Base-by-base conservation (phyloP, 129 eudicot species). In the Smallanthus sonchifolius region DNA sequence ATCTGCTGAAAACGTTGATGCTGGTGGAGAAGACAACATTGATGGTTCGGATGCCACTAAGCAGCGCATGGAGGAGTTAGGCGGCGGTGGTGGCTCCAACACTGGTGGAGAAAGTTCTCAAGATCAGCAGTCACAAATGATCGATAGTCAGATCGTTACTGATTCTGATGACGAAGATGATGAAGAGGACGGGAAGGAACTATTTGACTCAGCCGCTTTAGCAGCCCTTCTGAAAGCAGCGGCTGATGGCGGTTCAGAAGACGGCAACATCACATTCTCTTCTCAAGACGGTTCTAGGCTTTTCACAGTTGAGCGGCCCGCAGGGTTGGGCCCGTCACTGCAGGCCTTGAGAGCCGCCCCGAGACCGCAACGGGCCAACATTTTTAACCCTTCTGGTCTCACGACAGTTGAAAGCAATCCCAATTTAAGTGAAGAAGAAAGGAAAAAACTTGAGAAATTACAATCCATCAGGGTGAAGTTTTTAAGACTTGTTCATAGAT, bases 171-270 rank as follows among this genome's bases (percentile, higher is more conserved):
- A 94, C 56, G 98, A 90, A 51, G 97, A 87, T 15, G 85, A 86
- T 37, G 98, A 87, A 71, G 96, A 89, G 67, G 99, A 83, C 11
- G 96, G 87, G 47, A 85, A 87, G 67, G 94, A 88, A 67, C 66
- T 91, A 47, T 91, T 91, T 84, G 97, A 95, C 79, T 92, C 98
- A 65, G 88, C 95, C 24, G 95, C 98, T 14, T 81, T 95, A 62
- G 93, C 97, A 5, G 97, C 99, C 48, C 96, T 95, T 67, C 65
- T 95, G 76, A 95, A 91, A 80, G 97, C 99, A 19, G 99, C 97
- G 28, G 87, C 94, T 5, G 92, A 96, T 69, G 91, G 87, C 40
- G 87, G 88, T 15, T 68, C 96, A 10, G 93, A 87, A 78, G 79
- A 91, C 17, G 86, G 87, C 45, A 85, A 73, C 51, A 82, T 95